A percentile compares a stretch with the other conserved stretches of the same genome.
Evolutionary conservation across 768 basidiomycete genomes (phyloP).

Genomic region (Clitopilus hobsonii): DNA sequence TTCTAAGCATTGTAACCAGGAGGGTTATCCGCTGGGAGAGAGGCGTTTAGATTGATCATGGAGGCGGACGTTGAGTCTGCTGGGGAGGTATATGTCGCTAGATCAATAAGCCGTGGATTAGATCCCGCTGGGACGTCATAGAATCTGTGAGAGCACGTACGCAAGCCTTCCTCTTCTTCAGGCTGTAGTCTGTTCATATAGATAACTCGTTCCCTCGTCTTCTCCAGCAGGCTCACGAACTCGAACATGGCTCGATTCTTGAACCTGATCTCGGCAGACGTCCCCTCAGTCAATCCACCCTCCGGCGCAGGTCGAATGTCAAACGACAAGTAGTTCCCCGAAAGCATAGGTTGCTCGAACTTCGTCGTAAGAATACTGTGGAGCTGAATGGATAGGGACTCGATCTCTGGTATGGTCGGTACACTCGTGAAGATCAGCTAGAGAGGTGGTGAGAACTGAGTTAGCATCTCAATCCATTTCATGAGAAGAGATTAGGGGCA

Average conservation of each 20-base stretch:
- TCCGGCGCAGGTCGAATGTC: slow-evolving; percentile 62
- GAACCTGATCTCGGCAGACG: slow-evolving; percentile 63
- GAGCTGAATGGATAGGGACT: slow-evolving; percentile 56
- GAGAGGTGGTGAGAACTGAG: not conserved
- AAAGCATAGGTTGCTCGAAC: slow-evolving; percentile 75
- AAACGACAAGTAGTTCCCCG: slow-evolving; percentile 61
- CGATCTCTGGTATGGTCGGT: slow-evolving; percentile 26
- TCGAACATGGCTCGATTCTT: slow-evolving; percentile 66
- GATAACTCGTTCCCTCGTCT: slow-evolving; percentile 69
- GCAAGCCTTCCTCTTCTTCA: slow-evolving; percentile 57
- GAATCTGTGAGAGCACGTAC: slow-evolving; percentile 34
- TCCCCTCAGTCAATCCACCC: slow-evolving; percentile 64
- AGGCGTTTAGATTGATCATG: slow-evolving; percentile 25
- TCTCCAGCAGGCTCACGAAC: slow-evolving; percentile 70
- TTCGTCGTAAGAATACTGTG: slow-evolving; percentile 60
- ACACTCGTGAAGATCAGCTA: slow-evolving; percentile 63
- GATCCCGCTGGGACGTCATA: not conserved
- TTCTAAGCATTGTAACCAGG: slow-evolving; percentile 42
- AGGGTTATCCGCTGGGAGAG: slow-evolving; percentile 42
- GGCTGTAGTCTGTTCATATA: slow-evolving; percentile 64
- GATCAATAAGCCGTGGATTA: not conserved
- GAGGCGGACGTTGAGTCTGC: slow-evolving; percentile 38
- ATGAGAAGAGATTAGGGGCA: slow-evolving; percentile 14
- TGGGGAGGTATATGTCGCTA: slow-evolving; percentile 44
- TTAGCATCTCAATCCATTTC: not conserved